phyloP scores from a whole-genome alignment of 2,329 filamentous ascomycete species.

The Ambrosiella xylebori region DNA sequence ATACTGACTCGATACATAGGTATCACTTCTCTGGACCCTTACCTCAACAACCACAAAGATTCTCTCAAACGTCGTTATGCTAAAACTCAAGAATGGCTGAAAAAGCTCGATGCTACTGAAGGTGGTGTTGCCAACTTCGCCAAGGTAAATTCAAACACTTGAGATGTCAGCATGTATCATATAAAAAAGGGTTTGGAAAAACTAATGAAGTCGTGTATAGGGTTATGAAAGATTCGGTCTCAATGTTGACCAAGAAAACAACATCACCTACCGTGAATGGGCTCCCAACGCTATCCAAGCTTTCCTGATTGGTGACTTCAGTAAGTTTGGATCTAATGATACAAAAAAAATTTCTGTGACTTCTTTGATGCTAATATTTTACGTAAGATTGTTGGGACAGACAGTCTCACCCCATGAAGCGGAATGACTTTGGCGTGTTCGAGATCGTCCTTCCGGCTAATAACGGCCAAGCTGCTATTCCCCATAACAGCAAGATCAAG shows the following conservation, averaged over 20 bases:
- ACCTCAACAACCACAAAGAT: slow-evolving; percentile 70
- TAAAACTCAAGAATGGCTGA: slow-evolving; percentile 74
- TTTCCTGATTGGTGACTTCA: slow-evolving; percentile 87
- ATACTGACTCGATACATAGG: slow-evolving; percentile 32
- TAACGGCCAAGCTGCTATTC: slow-evolving; percentile 59
- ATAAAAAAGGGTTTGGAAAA: background rate
- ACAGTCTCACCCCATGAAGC: slow-evolving; percentile 71
- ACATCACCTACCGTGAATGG: slow-evolving; percentile 90
- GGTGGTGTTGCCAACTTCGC: slow-evolving; percentile 87
- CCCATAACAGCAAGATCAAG: slow-evolving; percentile 93
- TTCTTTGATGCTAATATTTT: background rate
- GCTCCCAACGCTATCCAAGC: slow-evolving; percentile 76
- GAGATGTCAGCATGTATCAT: background rate
- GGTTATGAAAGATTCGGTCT: slow-evolving; percentile 78
- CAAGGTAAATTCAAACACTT: slow-evolving; percentile 32
- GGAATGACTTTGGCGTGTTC: slow-evolving; percentile 71
- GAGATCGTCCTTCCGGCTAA: slow-evolving; percentile 60
- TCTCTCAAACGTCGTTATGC: slow-evolving; percentile 58
- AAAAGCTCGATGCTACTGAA: slow-evolving; percentile 63
- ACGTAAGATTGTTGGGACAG: slow-evolving; percentile 66
- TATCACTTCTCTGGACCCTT: slow-evolving; percentile 75
- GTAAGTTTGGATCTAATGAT: slow-evolving; percentile 29
- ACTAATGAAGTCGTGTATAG: slow-evolving; percentile 25
- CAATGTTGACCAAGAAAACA: slow-evolving; percentile 63
- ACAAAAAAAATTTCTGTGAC: background rate